Percentiles rank a stretch among this genome's conserved stretches.
Evolutionary conservation across 1,284 basidiomycete genomes (phyloP).

Genomic region (Thelephora terrestris): DNA sequence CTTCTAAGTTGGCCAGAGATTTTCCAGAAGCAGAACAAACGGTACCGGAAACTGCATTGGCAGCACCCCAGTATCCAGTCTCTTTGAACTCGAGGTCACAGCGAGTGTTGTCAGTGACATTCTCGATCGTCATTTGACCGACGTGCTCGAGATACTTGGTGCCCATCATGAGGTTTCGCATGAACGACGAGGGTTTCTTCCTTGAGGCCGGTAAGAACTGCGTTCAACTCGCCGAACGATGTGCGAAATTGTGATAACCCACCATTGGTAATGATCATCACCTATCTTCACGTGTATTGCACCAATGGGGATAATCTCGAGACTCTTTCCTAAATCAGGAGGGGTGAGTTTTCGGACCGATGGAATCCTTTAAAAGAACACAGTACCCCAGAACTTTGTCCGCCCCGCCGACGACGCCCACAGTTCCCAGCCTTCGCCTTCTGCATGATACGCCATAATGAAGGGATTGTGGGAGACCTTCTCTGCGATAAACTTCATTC

Average conservation of each 20-base stretch:
- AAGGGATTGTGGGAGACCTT: constrained; percentile 85
- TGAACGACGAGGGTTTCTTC: constrained; percentile 81
- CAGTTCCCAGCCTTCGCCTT: constrained; percentile 69
- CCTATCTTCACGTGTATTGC: constrained; percentile 55
- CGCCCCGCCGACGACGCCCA: constrained; percentile 65
- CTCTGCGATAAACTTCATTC: constrained; percentile 77
- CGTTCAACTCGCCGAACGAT: constrained; percentile 3
- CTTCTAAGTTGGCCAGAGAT: constrained; percentile 52
- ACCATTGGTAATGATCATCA: constrained; percentile 62
- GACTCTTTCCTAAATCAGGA: constrained; percentile 59
- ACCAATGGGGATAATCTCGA: constrained; percentile 76
- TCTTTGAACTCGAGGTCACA: constrained; percentile 80
- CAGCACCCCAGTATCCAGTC: constrained; percentile 71
- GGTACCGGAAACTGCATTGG: constrained; percentile 62
- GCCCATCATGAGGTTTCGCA: constrained; percentile 84
- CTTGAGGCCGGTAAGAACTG: constrained; percentile 25
- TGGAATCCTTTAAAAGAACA: constrained; percentile 10
- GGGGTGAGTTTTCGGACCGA: constrained; percentile 13
- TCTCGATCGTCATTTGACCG: constrained; percentile 66
- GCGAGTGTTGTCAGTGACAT: constrained; percentile 39
- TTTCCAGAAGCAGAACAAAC: constrained; percentile 48
- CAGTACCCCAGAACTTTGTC: constrained; percentile 82
- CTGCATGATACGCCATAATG: constrained; percentile 76
- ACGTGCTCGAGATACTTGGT: constrained; percentile 83
- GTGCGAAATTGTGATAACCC: constrained; percentile 11